Percentiles rank a stretch among this genome's conserved stretches.
Conservation (phyloP, 2,329 filamentous ascomycete genomes). For the Phialophora chinensis region DNA sequence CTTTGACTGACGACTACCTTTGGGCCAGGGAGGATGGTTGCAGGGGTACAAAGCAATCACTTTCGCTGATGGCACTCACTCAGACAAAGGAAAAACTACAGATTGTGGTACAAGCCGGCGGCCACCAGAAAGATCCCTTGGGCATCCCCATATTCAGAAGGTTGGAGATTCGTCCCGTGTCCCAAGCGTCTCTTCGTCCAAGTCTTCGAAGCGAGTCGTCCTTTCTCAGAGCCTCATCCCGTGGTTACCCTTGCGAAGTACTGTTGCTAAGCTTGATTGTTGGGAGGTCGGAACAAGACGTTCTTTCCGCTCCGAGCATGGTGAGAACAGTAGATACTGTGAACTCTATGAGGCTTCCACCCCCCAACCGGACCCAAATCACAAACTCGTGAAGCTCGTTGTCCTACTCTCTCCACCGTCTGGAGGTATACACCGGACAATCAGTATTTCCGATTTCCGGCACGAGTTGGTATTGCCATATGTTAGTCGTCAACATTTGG, state of each 20-base stretch:
- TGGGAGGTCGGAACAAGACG: neutral
- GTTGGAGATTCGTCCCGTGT: neutral
- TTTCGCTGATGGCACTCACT: neutral
- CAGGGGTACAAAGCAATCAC: neutral
- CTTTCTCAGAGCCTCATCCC: neutral
- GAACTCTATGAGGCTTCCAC: neutral
- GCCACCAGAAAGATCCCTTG: neutral
- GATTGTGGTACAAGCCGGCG: neutral
- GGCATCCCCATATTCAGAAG: neutral
- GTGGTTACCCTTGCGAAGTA: neutral
- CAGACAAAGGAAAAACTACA: neutral
- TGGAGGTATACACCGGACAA: neutral
- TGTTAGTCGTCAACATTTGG: neutral
- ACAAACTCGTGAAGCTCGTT: neutral
- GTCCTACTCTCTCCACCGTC: neutral
- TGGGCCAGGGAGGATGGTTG: neutral
- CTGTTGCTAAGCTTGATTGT: neutral
- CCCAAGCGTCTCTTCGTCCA: no score
- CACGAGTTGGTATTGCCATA: neutral
- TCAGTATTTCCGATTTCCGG: neutral
- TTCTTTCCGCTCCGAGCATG: neutral
- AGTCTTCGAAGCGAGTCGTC: neutral
- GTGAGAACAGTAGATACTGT: neutral
- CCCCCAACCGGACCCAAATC: neutral
- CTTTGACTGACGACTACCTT: neutral